Base-by-base conservation (phyloP, 2,329 filamentous ascomycete genomes). In the Alternaria brassicicola region DNA sequence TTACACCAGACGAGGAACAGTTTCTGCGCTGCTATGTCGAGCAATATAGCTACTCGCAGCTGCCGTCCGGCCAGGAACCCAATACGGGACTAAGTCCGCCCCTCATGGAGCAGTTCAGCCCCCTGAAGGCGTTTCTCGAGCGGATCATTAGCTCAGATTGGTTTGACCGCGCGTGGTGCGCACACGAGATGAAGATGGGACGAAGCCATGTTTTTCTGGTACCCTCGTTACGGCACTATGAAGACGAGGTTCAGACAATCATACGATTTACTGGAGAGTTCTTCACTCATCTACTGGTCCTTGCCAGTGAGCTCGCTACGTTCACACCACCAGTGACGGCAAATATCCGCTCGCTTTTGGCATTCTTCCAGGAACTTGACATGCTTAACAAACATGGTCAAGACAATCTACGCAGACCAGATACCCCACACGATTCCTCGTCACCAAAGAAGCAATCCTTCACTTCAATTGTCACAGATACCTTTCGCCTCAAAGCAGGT, bases 141-240 rank as follows among this genome's bases (percentile, higher is more conserved):
- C 78, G 70, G 57, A 55, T 81, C 6, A 62, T 80, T 19, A 69
- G 67, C 31, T 80, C 79, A 10, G 74, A 73, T 2, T 81, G 78
- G 77, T 81, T 81, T 61, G 74, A 76, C 47, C 69, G 79, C 38
- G 79, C 79, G 9, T 81, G 79, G 79, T 81, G 79, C 55, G 65
- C 74, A 46, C 78, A 80, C 56, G 79, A 81, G 65, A 79, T 81
- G 77, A 67, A 73, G 25, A 67, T 80, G 43, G 78, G 74, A 6
- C 71, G 73, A 41, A 70, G 73, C 28, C 78, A 78, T 57, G 67
- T 81, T 13, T 81, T 81, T 57, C 66, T 81, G 0, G 64, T 80
- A 5, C 76, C 77, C 13, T 78, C 76, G 54, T 65, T 67, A 3
- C 62, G 66, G 15, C 52, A 63, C 4, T 64, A 65, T 33, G 65